Base-by-base conservation (phyloP, 202 grass and related monocot genomes). In the Miscanthus sacchariflorus region DNA sequence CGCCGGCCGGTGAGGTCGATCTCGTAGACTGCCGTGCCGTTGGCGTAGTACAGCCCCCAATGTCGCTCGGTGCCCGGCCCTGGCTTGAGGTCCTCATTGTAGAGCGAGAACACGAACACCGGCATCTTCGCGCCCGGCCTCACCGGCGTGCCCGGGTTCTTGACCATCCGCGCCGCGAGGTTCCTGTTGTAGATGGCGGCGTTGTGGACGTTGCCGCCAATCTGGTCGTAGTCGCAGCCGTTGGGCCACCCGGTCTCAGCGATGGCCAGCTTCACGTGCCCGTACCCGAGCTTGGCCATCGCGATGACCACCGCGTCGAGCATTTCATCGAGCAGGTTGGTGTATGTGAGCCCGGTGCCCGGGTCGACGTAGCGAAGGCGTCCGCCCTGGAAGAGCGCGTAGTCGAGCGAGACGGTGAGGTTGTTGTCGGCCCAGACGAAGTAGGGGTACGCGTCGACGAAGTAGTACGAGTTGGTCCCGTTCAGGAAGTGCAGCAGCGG, bases 311-410 rank as follows among this genome's bases (percentile, higher is more conserved):
- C 92, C 5, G 94, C 82, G 67, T 99, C 96, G n/a, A 99, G 89
- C 94, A 99, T 99, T 80, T 99, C 82, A 87, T 99, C 92, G 80
- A 96, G 84, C 88, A 99, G 67, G 88, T 99, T 99, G 70, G 83
- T 93, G 86, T 99, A 99, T 1, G 61, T 52, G 39, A 95, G 77
- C 19, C 86, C 86, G 69, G 78, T 95, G 39, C 64, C 88, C 2
- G 92, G 92, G 66, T 99, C 94, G 21, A 91, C 80, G 86, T 96
- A 96, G 6, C 68, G 49, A 24, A 28, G 8, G 43, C 59, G 36
- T 6, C 39, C 67, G 21, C 54, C 81, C 12, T 79, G 52, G 83
- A 92, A 91, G 48, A 99, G 86, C 42, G 94, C 92, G 61, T 95
- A 95, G 23, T 92, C 86, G 72, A 99, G 89, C 38, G 83, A 36